Base-by-base conservation (phyloP, 23 red algal species). In the Pyropia yezoensis region DNA sequence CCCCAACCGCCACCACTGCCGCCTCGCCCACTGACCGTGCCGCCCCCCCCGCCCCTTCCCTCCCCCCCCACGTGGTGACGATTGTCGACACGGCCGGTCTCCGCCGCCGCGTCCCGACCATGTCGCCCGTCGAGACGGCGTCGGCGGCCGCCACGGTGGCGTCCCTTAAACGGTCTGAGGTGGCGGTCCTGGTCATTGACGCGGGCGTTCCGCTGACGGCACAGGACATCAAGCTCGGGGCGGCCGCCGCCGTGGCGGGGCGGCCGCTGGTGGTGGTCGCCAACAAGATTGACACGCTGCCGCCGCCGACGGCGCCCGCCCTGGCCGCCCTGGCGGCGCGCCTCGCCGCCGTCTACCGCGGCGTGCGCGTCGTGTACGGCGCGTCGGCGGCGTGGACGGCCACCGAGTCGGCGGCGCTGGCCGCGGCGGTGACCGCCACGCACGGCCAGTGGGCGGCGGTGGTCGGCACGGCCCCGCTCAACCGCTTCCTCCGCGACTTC, bases 21-120 rank as follows among this genome's bases (percentile, higher is more conserved):
- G 77, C 76, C 17, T n/a, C n/a, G n/a, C n/a, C n/a, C n/a, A n/a
- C n/a, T n/a, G 89, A 86, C 61, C 80, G 79, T 28, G 80, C 80
- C 67, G 89, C 79, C 15, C 62, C 87, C 45, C 89, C 79, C n/a
- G n/a, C 14, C 66, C 62, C 5, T 22, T 57, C 15, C 75, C 76
- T 27, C 39, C 21, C 8, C 28, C 54, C 34, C 39, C 39, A 47
- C 39, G 39, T 47, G 9, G 59, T 95, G 27, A 81, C 68, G 71
- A 50, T 95, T 3, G 78, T 88, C 11, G 90, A 95, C 62, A 95
- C 90, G 27, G 81, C 90, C 65, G 90, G 90, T 8, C 62, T 95
- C 47, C 90, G 90, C 7, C 66, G 66, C 7, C 33, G 73, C 17
- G 75, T 80, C 27, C 39, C 30, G 11, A 27, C 54, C 34, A 62